These are phyloP conservation scores for Stemphylium beticola DNA, from an alignment of 2,329 filamentous ascomycete genomes.

Conservation along the genomic window DNA sequence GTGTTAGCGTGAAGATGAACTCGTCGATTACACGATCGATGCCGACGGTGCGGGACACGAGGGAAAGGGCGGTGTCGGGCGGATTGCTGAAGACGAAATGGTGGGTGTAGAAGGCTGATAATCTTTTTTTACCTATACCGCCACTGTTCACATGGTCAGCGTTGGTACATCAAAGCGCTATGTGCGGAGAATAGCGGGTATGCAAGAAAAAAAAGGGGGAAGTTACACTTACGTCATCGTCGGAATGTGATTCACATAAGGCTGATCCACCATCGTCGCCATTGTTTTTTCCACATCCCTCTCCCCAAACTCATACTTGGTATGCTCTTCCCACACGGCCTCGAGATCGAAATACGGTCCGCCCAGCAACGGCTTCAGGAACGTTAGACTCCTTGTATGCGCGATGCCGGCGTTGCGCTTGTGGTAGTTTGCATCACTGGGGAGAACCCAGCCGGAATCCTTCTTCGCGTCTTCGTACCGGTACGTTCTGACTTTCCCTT, in stretches of 20 bases:
- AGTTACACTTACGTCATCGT: conserved; percentile 58
- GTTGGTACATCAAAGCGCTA: too few species aligned
- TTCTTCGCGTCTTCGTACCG: conserved; percentile 33
- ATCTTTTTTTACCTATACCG: conserved; percentile 67
- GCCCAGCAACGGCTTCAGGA: conserved; percentile 66
- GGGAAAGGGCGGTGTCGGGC: conserved; percentile 68
- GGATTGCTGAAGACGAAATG: conserved; percentile 80
- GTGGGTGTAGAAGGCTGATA: conserved; percentile 72
- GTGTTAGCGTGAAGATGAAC: conserved; percentile 45
- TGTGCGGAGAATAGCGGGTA: neutral
- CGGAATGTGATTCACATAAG: conserved; percentile 79
- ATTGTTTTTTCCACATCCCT: conserved; percentile 75
- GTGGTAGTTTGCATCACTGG: conserved; percentile 45
- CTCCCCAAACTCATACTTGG: conserved; percentile 71
- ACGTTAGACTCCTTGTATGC: conserved; percentile 70
- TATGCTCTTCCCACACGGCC: conserved; percentile 80
- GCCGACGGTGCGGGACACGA: conserved; percentile 74
- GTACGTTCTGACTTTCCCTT: conserved; percentile 29
- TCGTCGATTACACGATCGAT: conserved; percentile 66
- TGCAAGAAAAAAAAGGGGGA: neutral
- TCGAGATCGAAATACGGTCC: conserved; percentile 78
- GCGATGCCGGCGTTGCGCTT: conserved; percentile 63
- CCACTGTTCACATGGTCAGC: conserved; percentile 49
- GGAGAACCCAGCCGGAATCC: conserved; percentile 38
- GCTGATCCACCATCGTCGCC: conserved; percentile 80